A percentile compares a stretch with the other conserved stretches of the same genome.
Conservation (phyloP, 352 stramenopile species). For the Phytophthora colocasiae region DNA sequence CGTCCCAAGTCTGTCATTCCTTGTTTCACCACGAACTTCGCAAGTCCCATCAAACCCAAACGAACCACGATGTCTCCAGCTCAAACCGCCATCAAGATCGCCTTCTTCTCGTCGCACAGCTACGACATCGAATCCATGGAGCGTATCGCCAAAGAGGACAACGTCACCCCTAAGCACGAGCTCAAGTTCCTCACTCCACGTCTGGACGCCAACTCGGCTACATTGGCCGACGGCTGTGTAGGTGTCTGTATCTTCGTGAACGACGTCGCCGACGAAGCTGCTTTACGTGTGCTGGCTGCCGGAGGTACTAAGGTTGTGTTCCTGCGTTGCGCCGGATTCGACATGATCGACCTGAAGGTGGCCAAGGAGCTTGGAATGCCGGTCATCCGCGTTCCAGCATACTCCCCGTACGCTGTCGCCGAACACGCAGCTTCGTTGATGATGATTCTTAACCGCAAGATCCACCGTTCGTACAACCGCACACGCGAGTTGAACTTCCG, state of each 20-base stretch:
- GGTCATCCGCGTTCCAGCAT: conserved; percentile 72
- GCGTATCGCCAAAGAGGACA: conserved; percentile 45
- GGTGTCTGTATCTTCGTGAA: conserved; percentile 89
- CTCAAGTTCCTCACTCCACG: conserved; percentile 65
- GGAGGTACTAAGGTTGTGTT: conserved; percentile 72
- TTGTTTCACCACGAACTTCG: conserved; percentile 25
- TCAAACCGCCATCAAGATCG: conserved; percentile 58
- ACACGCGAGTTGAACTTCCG: conserved; percentile 82
- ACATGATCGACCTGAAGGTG: conserved; percentile 75
- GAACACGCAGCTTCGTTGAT: conserved; percentile 81
- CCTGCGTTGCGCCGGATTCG: conserved; percentile 83
- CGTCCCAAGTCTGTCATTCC: conserved; percentile 21
- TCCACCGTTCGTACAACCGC: conserved; percentile 78
- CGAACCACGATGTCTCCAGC: conserved; percentile 28
- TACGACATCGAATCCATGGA: conserved; percentile 79
- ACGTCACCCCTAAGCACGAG: conserved; percentile 53
- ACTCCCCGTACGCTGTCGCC: conserved; percentile 82
- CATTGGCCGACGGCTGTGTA: conserved; percentile 63
- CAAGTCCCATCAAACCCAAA: background rate
- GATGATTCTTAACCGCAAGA: conserved; percentile 86
- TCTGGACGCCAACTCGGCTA: conserved; percentile 57
- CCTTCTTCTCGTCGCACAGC: conserved; percentile 78
- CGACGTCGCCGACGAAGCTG: conserved; percentile 69
- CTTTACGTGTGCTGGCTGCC: conserved; percentile 58
- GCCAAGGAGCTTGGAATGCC: conserved; percentile 68